These are phyloP conservation scores for Diaporthe sp. DNA, from an alignment of 2,329 filamentous ascomycete species.

Conservation along the genomic window DNA sequence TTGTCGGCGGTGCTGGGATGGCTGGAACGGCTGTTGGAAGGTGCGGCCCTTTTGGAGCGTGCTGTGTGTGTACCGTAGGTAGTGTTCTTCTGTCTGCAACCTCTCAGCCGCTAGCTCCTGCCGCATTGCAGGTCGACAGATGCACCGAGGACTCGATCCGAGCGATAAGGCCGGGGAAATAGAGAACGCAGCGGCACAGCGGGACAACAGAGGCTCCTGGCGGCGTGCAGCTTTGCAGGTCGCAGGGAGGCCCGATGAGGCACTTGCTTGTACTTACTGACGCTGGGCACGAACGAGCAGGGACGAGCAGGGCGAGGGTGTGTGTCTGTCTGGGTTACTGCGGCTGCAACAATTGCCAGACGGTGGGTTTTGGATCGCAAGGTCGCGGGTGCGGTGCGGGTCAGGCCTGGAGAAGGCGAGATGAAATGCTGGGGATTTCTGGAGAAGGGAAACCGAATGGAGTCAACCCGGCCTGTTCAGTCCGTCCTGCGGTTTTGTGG, in stretches of 20 bases:
- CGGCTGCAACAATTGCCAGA: not conserved
- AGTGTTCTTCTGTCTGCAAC: slow-evolving; percentile 5
- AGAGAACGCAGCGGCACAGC: slow-evolving; percentile 24
- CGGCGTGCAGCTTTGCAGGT: slow-evolving; percentile 19
- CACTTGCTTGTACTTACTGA: slow-evolving; percentile 9
- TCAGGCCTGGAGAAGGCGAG: slow-evolving; percentile 39
- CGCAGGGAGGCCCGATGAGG: not conserved
- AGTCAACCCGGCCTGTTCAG: slow-evolving; percentile 10
- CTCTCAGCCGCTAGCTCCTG: slow-evolving; percentile 32
- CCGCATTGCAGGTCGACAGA: slow-evolving; percentile 29
- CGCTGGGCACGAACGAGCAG: not conserved
- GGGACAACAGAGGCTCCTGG: slow-evolving; percentile 21
- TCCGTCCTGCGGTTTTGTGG: slow-evolving; percentile 13
- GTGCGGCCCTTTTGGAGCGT: slow-evolving; percentile 1
- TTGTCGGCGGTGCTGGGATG: slow-evolving; percentile 28
- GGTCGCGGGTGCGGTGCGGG: slow-evolving; percentile 29
- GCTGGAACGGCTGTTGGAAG: slow-evolving; percentile 11
- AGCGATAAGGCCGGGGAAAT: slow-evolving; percentile 20
- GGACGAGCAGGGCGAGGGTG: not conserved
- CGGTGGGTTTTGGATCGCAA: slow-evolving; percentile 22
- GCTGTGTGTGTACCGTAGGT: not conserved
- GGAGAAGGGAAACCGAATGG: slow-evolving; percentile 32
- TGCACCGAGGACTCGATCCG: slow-evolving; percentile 23
- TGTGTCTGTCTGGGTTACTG: not conserved
- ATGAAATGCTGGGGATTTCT: slow-evolving; percentile 40